Percentiles rank a stretch among this genome's conserved stretches.
Conservation (phyloP, 2,329 filamentous ascomycete species). For the Scytalidium sp. region DNA sequence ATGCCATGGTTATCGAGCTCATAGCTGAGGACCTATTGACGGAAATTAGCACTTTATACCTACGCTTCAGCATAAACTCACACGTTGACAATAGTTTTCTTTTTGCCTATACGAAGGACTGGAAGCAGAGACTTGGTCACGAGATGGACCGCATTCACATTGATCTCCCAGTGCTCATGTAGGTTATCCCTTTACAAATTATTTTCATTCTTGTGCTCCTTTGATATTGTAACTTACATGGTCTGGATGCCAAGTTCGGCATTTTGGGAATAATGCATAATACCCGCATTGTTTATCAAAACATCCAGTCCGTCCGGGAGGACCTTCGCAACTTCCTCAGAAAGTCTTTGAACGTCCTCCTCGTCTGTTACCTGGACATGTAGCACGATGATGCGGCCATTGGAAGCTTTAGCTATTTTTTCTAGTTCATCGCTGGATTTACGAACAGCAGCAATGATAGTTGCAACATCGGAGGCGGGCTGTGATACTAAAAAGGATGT, state of each 20-base stretch:
- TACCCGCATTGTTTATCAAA: conserved; percentile 42
- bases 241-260: conserved; percentile 5
- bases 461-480: conserved; percentile 31
- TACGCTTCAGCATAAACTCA: too few relatives aligned
- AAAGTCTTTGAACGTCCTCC: conserved; percentile 32
- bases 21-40: too few relatives aligned
- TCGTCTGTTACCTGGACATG: conserved; percentile 34
- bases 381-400: conserved; percentile 32
- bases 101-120: too few relatives aligned
- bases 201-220: too few relatives aligned
- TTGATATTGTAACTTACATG: conserved; percentile 7
- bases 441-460: conserved; percentile 39
- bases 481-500: conserved; percentile 24
- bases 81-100: too few relatives aligned
- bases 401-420: conserved; percentile 30
- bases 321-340: conserved; percentile 26
- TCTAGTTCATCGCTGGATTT: conserved; percentile 30
- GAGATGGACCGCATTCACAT: too few relatives aligned
- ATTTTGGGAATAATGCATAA: conserved; percentile 2
- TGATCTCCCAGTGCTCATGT: too few relatives aligned
- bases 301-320: conserved; percentile 42
- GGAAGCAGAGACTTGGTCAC: too few relatives aligned
- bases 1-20: too few relatives aligned
- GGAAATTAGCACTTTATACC: too few relatives aligned
- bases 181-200: too few relatives aligned